Conservation (phyloP, 2,329 filamentous ascomycete genomes). For the Aspergillus novoparasiticus region DNA sequence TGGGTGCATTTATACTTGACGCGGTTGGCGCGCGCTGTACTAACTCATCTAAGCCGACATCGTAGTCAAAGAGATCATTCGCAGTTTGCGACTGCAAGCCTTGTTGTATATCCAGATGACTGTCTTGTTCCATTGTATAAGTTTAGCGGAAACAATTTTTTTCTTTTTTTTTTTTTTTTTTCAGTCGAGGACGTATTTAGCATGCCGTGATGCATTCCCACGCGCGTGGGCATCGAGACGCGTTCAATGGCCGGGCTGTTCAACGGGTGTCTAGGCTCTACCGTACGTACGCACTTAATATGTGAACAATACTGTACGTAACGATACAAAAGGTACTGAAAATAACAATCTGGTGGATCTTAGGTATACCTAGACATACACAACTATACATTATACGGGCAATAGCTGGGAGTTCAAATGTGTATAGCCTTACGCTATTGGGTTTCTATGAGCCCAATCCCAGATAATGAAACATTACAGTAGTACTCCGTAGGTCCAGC, state of each 20-base stretch:
- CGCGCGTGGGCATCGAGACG: neutral
- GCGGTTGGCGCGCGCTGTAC: constrained; percentile 43
- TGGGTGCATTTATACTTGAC: constrained; percentile 22
- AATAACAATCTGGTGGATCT: neutral
- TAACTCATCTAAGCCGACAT: constrained; percentile 59
- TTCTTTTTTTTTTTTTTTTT: neutral
- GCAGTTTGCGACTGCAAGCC: constrained; percentile 49
- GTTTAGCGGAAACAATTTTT: neutral
- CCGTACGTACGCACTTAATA: neutral
- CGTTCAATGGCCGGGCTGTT: neutral
- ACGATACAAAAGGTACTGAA: neutral
- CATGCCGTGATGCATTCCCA: neutral
- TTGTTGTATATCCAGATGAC: constrained; percentile 8
- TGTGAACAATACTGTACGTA: neutral
- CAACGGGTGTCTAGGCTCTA: too few species aligned
- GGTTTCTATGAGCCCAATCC: too few species aligned
- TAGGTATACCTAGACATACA: too few species aligned
- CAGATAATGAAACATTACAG: too few species aligned
- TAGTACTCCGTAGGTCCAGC: too few species aligned
- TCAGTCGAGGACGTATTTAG: neutral
- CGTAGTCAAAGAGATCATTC: constrained; percentile 76
- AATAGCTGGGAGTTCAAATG: too few species aligned
- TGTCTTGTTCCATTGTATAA: neutral
- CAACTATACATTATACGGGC: too few species aligned
- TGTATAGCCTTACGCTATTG: too few species aligned